These are phyloP conservation scores for Carallia brachiata DNA, from an alignment of 345 rosid species.

Conservation along the genomic window DNA sequence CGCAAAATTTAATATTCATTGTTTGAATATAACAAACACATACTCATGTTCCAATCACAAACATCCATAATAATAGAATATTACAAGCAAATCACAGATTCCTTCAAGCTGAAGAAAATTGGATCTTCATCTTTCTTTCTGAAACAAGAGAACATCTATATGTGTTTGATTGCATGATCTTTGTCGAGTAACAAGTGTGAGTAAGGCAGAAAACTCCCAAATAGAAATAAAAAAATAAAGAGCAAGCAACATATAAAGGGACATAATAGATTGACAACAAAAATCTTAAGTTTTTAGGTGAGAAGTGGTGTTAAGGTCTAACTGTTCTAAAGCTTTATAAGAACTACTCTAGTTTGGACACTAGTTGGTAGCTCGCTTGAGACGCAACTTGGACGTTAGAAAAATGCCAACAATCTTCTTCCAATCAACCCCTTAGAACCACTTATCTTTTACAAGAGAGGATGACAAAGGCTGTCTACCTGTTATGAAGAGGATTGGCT, in stretches of 20 bases:
- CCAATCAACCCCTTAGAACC: not conserved
- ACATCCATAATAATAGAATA: not conserved
- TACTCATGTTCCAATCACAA: conserved; percentile 4
- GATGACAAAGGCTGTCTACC: conserved; percentile 5
- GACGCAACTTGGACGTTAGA: no score
- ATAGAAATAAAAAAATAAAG: no score
- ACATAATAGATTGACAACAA: no score
- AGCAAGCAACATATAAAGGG: no score
- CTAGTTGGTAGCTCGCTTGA: no score
- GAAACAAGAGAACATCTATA: not conserved
- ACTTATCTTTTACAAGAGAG: not conserved
- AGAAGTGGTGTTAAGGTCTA: no score
- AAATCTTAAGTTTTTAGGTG: no score
- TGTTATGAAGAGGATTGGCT: conserved; percentile 47
- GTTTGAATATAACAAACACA: not conserved
- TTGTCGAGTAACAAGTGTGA: no score
- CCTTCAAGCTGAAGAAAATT: not conserved
- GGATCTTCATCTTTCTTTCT: not conserved
- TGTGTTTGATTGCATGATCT: not conserved
- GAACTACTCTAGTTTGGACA: no score
- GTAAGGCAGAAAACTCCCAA: no score
- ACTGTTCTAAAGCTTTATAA: no score
- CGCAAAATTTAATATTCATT: not conserved
- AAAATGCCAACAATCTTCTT: not conserved
- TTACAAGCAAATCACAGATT: not conserved